Evolutionary conservation across 495 filamentous ascomycete species (phyloP), one percentile per base, ranked within the genome.

Genomic region (Xylaria telfairii): DNA sequence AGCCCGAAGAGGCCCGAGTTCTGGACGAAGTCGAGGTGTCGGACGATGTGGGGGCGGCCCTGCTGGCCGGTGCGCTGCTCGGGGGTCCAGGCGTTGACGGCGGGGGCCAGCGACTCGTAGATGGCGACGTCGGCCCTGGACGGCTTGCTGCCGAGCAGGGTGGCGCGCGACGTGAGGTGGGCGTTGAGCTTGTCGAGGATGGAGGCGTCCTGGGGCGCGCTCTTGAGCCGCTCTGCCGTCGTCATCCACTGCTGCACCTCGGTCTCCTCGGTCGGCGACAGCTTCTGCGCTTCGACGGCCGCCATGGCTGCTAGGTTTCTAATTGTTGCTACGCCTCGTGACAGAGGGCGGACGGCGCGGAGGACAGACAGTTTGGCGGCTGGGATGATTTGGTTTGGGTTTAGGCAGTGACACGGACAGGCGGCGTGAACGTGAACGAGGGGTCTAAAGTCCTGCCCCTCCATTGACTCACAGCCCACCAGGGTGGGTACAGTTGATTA

Each of bases 11-110:
- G 69, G 0, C 89, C 86, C 60, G 92, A 88, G 82, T 96, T 97
- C 84, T 99, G 96, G 68, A 99, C 92, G 77, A 97, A 97, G 80
- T 98, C 96, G 73, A 97, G 81, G 76, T 91, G 92, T 42, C 96
- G 94, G 42, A 99, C 93, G 74, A 98, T 92, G 80, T 98, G 89
- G 75, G 96, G 94, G 78, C 90, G 92, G 66, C 96, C 96, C 57
- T 93, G 85, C 84, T 97, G 89, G 42, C 96, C 96, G 7, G 96
- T 97, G 74, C 92, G 89, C 86, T 97, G 88, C 85, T 98, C 94
- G 49, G 92, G 82, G 8, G 87, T 86, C 95, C 95, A 98, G 69
- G 86, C 86, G 76, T 90, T 88, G 67, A 98, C 93, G 4, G 90
- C 73, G 24, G 95, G 92, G 26, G 91, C 92, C 24, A 97, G 83